Percentiles rank a stretch among this genome's conserved stretches.
These are phyloP conservation scores for Aureobasidium pullulans DNA, from an alignment of 2,329 filamentous ascomycete genomes.

Conservation along the genomic window DNA sequence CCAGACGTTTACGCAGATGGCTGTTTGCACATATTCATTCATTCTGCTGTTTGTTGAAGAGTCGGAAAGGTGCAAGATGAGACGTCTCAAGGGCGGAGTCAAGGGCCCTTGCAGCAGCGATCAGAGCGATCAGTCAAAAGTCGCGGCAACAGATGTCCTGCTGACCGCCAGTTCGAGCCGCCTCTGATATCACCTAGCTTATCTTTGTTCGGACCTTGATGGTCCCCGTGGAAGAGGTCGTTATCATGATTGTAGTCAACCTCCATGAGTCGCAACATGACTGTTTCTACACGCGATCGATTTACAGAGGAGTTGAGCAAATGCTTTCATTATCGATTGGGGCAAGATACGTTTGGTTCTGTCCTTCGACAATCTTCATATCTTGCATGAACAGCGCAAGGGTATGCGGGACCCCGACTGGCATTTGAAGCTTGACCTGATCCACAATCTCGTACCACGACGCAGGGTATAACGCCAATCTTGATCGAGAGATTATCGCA, in stretches of 20 bases:
- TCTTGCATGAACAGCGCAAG: conserved; percentile 6
- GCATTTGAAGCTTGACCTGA: background rate
- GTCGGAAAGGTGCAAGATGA: background rate
- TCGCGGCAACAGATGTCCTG: background rate
- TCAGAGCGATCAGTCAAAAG: background rate
- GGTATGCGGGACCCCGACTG: background rate
- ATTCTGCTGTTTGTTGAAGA: background rate
- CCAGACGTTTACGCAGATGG: background rate
- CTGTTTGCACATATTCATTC: background rate
- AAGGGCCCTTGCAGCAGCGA: conserved; percentile 7
- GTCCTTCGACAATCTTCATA: background rate
- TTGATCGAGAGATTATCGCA: background rate
- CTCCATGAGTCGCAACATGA: too few relatives aligned
- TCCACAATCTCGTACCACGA: background rate
- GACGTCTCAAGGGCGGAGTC: background rate
- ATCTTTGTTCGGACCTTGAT: background rate
- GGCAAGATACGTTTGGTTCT: too few relatives aligned
- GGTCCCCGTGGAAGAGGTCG: background rate
- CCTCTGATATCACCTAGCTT: background rate
- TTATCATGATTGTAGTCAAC: background rate
- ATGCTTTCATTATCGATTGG: too few relatives aligned
- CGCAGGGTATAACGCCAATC: conserved; percentile 1
- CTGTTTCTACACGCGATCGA: too few relatives aligned
- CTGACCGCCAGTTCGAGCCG: conserved; percentile 8
- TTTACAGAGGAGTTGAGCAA: too few relatives aligned